Conservation (phyloP, 2,329 filamentous ascomycete genomes). For the Aspergillus eucalypticola region DNA sequence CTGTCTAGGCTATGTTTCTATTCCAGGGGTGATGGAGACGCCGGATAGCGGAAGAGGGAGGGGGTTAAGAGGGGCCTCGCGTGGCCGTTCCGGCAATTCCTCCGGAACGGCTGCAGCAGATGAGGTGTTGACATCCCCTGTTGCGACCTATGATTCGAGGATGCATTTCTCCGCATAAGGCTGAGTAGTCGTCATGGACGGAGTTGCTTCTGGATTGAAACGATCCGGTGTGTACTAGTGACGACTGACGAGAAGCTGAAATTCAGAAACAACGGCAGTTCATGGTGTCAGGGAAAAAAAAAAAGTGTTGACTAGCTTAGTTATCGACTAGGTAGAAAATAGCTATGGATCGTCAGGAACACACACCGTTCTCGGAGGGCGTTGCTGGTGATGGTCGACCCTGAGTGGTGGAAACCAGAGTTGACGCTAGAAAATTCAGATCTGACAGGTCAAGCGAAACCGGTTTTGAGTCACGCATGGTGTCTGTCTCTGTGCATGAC, state of each 20-base stretch:
- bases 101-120: background rate
- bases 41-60: background rate
- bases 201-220: background rate
- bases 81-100: background rate
- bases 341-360: slow-evolving; percentile 2
- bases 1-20: too few species aligned
- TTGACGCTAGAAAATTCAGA: background rate
- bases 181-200: background rate
- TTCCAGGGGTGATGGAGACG: too few species aligned
- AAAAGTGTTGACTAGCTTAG: background rate
- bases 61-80: background rate
- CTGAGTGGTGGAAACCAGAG: background rate
- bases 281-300: background rate
- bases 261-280: background rate
- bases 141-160: background rate
- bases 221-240: background rate
- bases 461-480: background rate
- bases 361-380: background rate
- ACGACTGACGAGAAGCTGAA: background rate
- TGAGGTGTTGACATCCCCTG: background rate
- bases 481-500: too few species aligned
- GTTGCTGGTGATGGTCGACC: too few species aligned
- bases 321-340: background rate
- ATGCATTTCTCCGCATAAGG: background rate
- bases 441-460: background rate